Evolutionary conservation across 208 protist genomes (phyloP), one percentile per base, ranked within the genome.

Genomic region (Crithidia bombi): DNA sequence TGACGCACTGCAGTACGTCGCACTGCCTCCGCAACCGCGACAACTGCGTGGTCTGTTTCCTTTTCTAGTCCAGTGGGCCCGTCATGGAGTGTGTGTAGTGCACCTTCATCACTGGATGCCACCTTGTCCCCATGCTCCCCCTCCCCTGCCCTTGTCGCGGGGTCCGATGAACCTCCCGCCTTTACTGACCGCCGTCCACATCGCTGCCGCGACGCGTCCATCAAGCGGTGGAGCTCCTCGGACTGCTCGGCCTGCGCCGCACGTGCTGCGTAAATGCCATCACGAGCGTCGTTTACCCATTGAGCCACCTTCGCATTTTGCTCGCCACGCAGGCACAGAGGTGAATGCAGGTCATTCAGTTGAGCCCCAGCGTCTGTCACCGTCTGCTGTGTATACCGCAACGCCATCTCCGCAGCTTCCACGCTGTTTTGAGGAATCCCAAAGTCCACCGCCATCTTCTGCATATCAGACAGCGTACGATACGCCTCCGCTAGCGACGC

Each of bases 371-470:
- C 32, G 11, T 6, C 36, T 26, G 57, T 26, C 55, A 33, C 23
- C 15, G 25, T 3, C 57, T 21, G 15, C 14, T 2, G 23, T 5
- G n/a, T n/a, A 5, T 3, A 6, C 5, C 49, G 30, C 5, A 21
- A 30, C 50, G 35, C 6, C 59, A 41, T 35, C 69, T 74, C 59
- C 12, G 43, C 51, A 7, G 14, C n/a, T 25, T 75, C 69, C 17
- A 30, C 14, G 0, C 26, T 30, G 15, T 43, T 67, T 15, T 47
- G 57, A 32, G 73, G 49, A 49, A 82, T 75, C 32, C 78, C 78
- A 35, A 72, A 82, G 11, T 15, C 52, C 9, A 82, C 44, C 2
- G 78, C 68, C 23, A 73, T 19, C 30, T 55, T 19, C 58, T 83
- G 78, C 21, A 64, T 26, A 9, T 44, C 21, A 2, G 65, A 59